Percentiles rank a stretch among this genome's conserved stretches.
Evolutionary conservation across 192 early-diverging fungal genomes (phyloP).

Genomic region (Coemansia sp.): DNA sequence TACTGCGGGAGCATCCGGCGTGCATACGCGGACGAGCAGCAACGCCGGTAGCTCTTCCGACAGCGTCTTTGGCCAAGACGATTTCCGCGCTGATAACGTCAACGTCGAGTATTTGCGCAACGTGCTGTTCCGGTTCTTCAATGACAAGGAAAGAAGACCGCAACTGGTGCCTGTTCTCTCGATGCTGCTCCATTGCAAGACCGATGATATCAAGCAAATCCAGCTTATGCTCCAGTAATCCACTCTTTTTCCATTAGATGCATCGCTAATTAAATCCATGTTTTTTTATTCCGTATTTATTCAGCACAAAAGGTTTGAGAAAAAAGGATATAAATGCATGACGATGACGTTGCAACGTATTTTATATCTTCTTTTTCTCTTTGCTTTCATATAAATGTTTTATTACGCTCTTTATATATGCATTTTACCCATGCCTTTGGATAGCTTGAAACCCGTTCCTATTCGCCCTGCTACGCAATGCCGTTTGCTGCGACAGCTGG

Average conservation of each 20-base stretch:
- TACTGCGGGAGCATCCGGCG: background rate
- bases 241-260: background rate
- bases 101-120: constrained; percentile 54
- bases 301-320: too few relatives aligned
- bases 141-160: constrained; percentile 50
- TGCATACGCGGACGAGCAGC: constrained; percentile 34
- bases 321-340: too few relatives aligned
- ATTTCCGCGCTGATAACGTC: constrained; percentile 16
- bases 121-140: constrained; percentile 51
- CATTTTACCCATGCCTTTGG: background rate
- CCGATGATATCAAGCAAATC: constrained; percentile 59
- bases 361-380: background rate
- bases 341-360: background rate
- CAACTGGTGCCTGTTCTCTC: constrained; percentile 66
- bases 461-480: constrained; percentile 21
- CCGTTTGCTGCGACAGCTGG: constrained; percentile 14
- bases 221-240: constrained; percentile 40
- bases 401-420: background rate
- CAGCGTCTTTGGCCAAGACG: constrained; percentile 2
- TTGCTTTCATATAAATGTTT: background rate
- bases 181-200: constrained; percentile 60
- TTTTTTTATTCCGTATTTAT: too few relatives aligned
- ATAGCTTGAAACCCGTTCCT: background rate
- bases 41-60: constrained; percentile 28
- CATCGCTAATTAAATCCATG: too few relatives aligned